These are phyloP conservation scores for Rhododendron williamsianum DNA, from an alignment of 148 eudicot genomes.

Conservation along the genomic window DNA sequence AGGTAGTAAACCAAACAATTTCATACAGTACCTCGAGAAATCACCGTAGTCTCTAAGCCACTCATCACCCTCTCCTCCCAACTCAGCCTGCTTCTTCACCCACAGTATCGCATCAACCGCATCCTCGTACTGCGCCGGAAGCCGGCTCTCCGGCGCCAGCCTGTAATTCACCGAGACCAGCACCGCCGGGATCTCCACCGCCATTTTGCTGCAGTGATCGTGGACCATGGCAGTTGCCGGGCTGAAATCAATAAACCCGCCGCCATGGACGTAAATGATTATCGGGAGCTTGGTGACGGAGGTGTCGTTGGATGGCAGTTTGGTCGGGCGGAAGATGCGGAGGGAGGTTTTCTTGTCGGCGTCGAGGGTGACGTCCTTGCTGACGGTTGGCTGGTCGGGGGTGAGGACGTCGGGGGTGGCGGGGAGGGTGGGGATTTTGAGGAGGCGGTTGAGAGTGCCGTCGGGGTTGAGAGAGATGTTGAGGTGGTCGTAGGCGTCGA, in stretches of 20 bases:
- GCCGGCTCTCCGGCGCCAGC: constrained; percentile 59
- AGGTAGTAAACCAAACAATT: background rate
- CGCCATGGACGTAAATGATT: constrained; percentile 52
- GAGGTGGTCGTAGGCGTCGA: constrained; percentile 68
- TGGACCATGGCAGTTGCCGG: constrained; percentile 35
- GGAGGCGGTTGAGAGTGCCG: constrained; percentile 44
- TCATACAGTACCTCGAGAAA: constrained; percentile 30
- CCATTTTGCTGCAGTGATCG: constrained; percentile 24
- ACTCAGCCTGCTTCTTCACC: constrained; percentile 37
- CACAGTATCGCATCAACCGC: constrained; percentile 53
- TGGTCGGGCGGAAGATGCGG: constrained; percentile 52
- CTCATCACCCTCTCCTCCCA: constrained; percentile 30
- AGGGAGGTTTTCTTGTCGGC: constrained; percentile 40
- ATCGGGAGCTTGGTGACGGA: constrained; percentile 51
- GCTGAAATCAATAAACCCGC: constrained; percentile 47
- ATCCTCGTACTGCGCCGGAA: constrained; percentile 80
- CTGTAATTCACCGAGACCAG: constrained; percentile 47
- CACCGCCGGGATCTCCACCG: constrained; percentile 38
- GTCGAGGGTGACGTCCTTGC: constrained; percentile 54
- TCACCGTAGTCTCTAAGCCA: constrained; percentile 65
- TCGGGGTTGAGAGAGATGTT: constrained; percentile 42
- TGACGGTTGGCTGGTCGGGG: constrained; percentile 37
- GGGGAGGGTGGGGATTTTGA: constrained; percentile 21
- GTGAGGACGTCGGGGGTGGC: constrained; percentile 33
- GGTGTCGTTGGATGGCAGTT: constrained; percentile 44